Base-by-base conservation (phyloP, 2,329 filamentous ascomycete species). In the Xylariaceae sp. region DNA sequence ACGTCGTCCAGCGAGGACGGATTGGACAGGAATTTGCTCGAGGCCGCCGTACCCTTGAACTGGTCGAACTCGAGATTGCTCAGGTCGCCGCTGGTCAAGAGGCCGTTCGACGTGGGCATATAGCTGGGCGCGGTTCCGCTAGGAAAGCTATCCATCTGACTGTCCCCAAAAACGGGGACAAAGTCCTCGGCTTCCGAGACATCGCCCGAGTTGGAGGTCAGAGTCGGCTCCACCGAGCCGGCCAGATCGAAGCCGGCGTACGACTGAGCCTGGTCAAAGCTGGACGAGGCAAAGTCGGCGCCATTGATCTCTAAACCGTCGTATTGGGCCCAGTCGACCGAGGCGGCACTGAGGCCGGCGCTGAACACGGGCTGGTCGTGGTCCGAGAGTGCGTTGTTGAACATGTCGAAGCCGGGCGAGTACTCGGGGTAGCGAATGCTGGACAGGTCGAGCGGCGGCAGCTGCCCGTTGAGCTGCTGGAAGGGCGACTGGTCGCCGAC, bases 141-240 rank as follows among this genome's bases (percentile, higher is more conserved):
- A 36, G 68, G 59, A 40, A 70, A 70, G 30, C 67, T 63, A 40
- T 70, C 70, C 21, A 42, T 65, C 61, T 42, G 65, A 60, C 32
- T 59, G 24, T 62, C 60, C 18, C 65, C 58, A 33, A 60, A 59
- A 25, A 62, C 56, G 15, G 58, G 57, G 16, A 60, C 53, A 31
- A 70, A 68, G 44, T 81, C 77, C 40, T 81, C 78, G 5, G 75
- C 75, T 51, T 81, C 77, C 8, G 77, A 81, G 7, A 80, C 76
- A 39, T 82, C 77, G 22, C 77, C 77, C 10, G 77, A 82, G 7
- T 75, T 80, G 8, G 75, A 76, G 1, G 71, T 73, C 25, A 32
- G 65, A 66, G 50, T 72, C 64, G 40, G 74, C 70, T 47, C 80
- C 53, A 31, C 70, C 62, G 31, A 53, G 23, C 48, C 59, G 5